phyloP scores from a whole-genome alignment of 2,329 filamentous ascomycete genomes.

The Hymenoscyphus repandus region DNA sequence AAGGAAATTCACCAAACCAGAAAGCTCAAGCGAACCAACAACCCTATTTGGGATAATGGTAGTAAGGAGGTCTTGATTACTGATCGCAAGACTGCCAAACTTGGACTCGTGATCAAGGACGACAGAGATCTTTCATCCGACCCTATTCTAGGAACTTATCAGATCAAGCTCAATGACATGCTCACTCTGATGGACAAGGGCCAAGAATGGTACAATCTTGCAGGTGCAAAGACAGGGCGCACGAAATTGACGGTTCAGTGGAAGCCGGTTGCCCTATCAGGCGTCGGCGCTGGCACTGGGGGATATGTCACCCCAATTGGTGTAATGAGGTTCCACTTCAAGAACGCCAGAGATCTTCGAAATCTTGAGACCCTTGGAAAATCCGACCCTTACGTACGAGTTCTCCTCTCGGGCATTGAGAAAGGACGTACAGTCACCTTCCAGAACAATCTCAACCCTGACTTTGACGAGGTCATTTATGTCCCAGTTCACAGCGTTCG shows the following conservation, averaged over 20 bases:
- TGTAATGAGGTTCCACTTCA: slow-evolving; percentile 91
- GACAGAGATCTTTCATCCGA: slow-evolving; percentile 81
- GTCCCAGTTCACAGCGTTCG: slow-evolving; percentile 80
- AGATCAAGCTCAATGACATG: slow-evolving; percentile 94
- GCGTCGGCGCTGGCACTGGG: slow-evolving; percentile 68
- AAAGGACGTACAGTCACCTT: slow-evolving; percentile 92
- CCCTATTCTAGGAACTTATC: slow-evolving; percentile 82
- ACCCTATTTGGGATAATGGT: slow-evolving; percentile 91
- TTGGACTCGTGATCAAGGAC: slow-evolving; percentile 92
- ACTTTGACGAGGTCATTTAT: slow-evolving; percentile 95
- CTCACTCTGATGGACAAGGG: slow-evolving; percentile 85
- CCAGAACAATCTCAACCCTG: slow-evolving; percentile 89
- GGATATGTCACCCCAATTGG: slow-evolving; percentile 93
- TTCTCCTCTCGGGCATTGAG: slow-evolving; percentile 83
- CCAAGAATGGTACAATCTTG: slow-evolving; percentile 91
- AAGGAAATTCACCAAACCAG: slow-evolving; percentile 86
- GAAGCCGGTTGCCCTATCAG: slow-evolving; percentile 88
- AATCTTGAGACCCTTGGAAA: slow-evolving; percentile 96
- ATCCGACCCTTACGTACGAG: slow-evolving; percentile 89
- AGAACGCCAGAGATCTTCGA: slow-evolving; percentile 73
- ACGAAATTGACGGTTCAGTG: slow-evolving; percentile 89
- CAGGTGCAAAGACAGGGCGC: slow-evolving; percentile 74
- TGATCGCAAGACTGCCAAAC: slow-evolving; percentile 81
- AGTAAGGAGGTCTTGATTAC: slow-evolving; percentile 94
- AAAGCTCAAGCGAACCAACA: slow-evolving; percentile 94